Base-by-base conservation (phyloP, 495 filamentous ascomycete species). In the Penicillium maclennaniae region DNA sequence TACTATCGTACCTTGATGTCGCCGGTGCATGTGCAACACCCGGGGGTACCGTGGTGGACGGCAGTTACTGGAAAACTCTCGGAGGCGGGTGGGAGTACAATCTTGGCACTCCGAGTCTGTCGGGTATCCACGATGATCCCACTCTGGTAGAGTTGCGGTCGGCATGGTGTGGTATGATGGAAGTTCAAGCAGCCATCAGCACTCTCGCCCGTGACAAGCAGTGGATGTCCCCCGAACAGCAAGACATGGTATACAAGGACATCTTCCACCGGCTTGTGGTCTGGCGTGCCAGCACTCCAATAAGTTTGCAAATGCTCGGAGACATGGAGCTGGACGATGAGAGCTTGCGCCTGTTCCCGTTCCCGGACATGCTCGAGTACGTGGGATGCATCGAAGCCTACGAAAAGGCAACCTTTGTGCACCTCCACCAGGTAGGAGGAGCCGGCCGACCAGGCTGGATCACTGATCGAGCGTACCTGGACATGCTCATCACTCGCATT, bases 41-140 rank as follows among this genome's bases (percentile, higher is more conserved):
- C 7, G 69, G 71, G 19, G 71, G 69, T 1, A 72, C 71, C 7
- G 62, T 74, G 12, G 69, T 72, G 6, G 63, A 68, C 51, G 69
- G 69, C 3, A 70, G 62, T 45, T 74, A 74, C 43, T 74, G 71
- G 71, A 62, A 61, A 51, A 71, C 68, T 1, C 58, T 68, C 17
- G 69, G 67, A 8, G 69, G 71, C 16, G 71, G 69, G 8, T 74
- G 69, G 69, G 71, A 74, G 53, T 73, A 72, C 45, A 72, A 74
- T 47, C 56, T 71, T 7, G 68, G 69, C 8, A 73, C 63, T 0
- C 69, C 70, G 0, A 73, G 69, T 44, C 39, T 71, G 8, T 66
- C 62, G 3, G 19, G 52, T 2, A 54, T 55, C 1, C 59, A 65
- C 0, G 63, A 69, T 45, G 57, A 69, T n/a, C 55, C 53, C 0